Evolutionary conservation across 768 basidiomycete species (phyloP), one percentile per base, ranked within the genome.

Genomic region (Coprinellus micaceus): DNA sequence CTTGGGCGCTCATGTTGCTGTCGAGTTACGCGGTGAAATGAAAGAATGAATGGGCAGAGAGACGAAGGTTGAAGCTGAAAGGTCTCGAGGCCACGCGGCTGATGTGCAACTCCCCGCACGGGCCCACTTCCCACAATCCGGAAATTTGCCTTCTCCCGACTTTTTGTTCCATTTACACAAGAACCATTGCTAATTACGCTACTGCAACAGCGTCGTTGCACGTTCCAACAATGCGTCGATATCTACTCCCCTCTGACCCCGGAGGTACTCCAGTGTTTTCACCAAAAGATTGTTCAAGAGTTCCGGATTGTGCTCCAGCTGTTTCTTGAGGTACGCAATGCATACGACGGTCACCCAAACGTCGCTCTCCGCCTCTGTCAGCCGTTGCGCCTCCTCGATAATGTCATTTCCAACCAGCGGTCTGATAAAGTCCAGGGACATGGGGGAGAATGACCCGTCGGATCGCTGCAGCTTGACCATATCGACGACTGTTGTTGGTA

Each of bases 1-100:
- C 91, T 77, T 88, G 83, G 45, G 81, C 82, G 73, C 84, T 88
- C 89, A 91, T 92, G 69, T 40, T 64, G 47, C 60, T 64, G 43
- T 39, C 36, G 54, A 60, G 55, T 39, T 56, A 58, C 56, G 57
- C 60, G 63, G 60, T 60, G 64, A 64, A 59, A 60, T 60, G 63
- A 65, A 67, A 61, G 64, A 61, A 60, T 63, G 62, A 59, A 48
- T 59, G 52, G 57, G 59, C 58, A 59, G 64, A 54, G 63, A 61
- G 58, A 66, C 59, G 61, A 58, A 63, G 54, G 56, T 40, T 54
- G 49, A 58, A 49, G 39, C 46, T 58, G 46, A 59, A 50, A 60
- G 40, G 29, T 26, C 40, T 41, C 33, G 51, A 45, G 59, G 66
- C 51, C 60, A 51, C 54, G 52, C 60, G 54, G 52, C 46, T 52